A percentile compares a stretch with the other conserved stretches of the same genome.
phyloP scores from a whole-genome alignment of 768 basidiomycete species.

The Trichaptum fuscoviolaceum region DNA sequence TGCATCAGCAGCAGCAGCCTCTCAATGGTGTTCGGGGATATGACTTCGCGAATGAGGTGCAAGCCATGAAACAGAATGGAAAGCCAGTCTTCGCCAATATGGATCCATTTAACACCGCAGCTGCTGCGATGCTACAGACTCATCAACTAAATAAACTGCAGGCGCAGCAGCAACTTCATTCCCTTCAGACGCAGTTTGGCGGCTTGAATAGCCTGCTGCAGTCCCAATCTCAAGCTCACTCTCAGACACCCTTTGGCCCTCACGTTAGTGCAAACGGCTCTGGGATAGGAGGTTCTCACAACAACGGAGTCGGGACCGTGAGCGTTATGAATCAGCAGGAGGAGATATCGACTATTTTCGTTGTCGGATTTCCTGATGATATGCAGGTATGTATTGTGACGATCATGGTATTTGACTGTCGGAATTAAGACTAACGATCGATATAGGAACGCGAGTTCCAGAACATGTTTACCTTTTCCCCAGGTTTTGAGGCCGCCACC shows the following conservation, averaged over 20 bases:
- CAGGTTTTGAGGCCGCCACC: constrained; percentile 95
- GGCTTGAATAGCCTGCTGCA: constrained; percentile 14
- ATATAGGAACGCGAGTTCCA: constrained; percentile 95
- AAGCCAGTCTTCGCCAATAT: constrained; percentile 4
- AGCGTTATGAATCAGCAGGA: constrained; percentile 44
- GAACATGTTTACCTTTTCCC: constrained; percentile 97
- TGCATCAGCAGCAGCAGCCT: constrained; percentile 1
- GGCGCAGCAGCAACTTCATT: constrained; percentile 28
- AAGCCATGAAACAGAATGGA: neutral
- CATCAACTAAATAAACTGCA: constrained; percentile 11
- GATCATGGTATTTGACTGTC: constrained; percentile 15
- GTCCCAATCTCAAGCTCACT: constrained; percentile 30
- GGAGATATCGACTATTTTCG: constrained; percentile 95
- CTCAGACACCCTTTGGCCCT: constrained; percentile 73
- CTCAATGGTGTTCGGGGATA: constrained; percentile 2
- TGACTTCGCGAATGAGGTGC: constrained; percentile 1
- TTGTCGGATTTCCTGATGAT: constrained; percentile 98
- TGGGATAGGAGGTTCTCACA: constrained; percentile 17
- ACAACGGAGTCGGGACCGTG: constrained; percentile 13
- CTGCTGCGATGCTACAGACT: constrained; percentile 11
- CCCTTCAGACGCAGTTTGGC: constrained; percentile 29
- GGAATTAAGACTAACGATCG: constrained; percentile 10
- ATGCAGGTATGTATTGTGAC: constrained; percentile 68
- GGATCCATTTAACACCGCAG: constrained; percentile 5
- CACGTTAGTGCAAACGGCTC: constrained; percentile 44